Evolutionary conservation across 495 filamentous ascomycete genomes (phyloP), one percentile per base, ranked within the genome.

Genomic region (Pyrenula aspistea): DNA sequence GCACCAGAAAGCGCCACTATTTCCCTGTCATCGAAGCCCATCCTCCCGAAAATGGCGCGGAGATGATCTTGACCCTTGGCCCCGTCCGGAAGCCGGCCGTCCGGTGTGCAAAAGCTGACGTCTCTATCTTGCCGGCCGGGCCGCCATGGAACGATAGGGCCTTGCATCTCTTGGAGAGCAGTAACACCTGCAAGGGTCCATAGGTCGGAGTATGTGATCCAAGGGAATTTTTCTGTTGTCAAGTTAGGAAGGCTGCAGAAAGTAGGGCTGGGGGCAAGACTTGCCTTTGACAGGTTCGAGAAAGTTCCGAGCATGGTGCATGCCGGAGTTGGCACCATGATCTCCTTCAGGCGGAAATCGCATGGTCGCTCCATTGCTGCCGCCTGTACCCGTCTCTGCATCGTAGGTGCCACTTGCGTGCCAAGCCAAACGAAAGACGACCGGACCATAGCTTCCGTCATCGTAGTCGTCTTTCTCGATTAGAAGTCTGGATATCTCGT

Each of bases 1-100:
- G 89, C 93, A 59, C 93, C 93, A 24, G 75, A 73, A 57, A 98
- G 78, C 24, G 93, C 93, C 25, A 96, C 91, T 63, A 96, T 96
- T 71, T 98, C 92, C 53, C 85, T 86, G 75, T 98, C 93, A 71
- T 94, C 85, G 80, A 98, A 98, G 57, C 93, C 93, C 91, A 96
- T 96, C 69, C 92, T 89, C 69, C 82, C 80, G 80, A 98, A 98
- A 78, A 98, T 87, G 71, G 83, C 82, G 57, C 93, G 87, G 66
- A 98, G 77, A 73, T 98, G 93, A 59, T 80, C 77, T 57, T 86
- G 80, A 59, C 80, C 86, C 78, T 96, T 83, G 60, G 82, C 60
- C 53, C 80, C 93, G 67, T 98, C 92, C 58, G 93, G 93, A 24
- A 98, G 88, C 73, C 93, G 91, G 59, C 93, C 93, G 64, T 98